Percentiles rank a stretch among this genome's conserved stretches.
These are phyloP conservation scores for Neopestalotiopsis sp. DNA, from an alignment of 2,329 filamentous ascomycete genomes.

Conservation along the genomic window DNA sequence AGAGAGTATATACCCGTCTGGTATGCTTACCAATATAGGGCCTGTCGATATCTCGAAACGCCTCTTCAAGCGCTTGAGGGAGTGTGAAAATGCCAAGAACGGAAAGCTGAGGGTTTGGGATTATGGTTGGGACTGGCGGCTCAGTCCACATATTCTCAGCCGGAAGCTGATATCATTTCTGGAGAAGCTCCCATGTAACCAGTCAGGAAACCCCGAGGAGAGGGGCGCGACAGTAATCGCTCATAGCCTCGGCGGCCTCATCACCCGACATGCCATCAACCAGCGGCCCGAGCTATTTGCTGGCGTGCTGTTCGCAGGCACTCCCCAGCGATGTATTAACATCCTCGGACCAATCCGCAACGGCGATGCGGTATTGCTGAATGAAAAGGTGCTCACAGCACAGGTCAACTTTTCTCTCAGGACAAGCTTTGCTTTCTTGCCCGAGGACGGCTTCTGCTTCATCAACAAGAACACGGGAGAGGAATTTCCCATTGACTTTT, in stretches of 20 bases:
- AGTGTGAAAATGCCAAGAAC: constrained; percentile 72
- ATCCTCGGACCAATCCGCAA: constrained; percentile 89
- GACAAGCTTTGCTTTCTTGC: constrained; percentile 83
- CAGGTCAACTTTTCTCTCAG: constrained; percentile 93
- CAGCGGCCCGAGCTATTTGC: constrained; percentile 82
- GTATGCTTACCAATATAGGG: constrained; percentile 90
- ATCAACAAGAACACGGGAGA: constrained; percentile 82
- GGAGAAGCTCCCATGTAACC: constrained; percentile 76
- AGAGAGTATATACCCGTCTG: constrained; percentile 80
- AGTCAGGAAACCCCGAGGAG: constrained; percentile 53
- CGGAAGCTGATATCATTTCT: constrained; percentile 75
- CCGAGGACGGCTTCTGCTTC: constrained; percentile 87
- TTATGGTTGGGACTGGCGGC: constrained; percentile 93
- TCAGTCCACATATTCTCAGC: constrained; percentile 80
- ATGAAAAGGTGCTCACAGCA: constrained; percentile 86
- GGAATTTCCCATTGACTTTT: constrained; percentile 84
- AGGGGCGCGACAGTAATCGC: constrained; percentile 82
- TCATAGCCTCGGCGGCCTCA: constrained; percentile 85
- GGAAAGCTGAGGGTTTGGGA: constrained; percentile 82
- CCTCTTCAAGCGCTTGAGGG: constrained; percentile 77
- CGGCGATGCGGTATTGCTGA: constrained; percentile 89
- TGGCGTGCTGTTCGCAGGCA: constrained; percentile 84
- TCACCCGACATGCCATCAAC: constrained; percentile 88
- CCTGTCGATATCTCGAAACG: constrained; percentile 88
- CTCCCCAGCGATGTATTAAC: constrained; percentile 86